Base-by-base conservation (phyloP, 345 rosid species). In the Lumnitzera racemosa region DNA sequence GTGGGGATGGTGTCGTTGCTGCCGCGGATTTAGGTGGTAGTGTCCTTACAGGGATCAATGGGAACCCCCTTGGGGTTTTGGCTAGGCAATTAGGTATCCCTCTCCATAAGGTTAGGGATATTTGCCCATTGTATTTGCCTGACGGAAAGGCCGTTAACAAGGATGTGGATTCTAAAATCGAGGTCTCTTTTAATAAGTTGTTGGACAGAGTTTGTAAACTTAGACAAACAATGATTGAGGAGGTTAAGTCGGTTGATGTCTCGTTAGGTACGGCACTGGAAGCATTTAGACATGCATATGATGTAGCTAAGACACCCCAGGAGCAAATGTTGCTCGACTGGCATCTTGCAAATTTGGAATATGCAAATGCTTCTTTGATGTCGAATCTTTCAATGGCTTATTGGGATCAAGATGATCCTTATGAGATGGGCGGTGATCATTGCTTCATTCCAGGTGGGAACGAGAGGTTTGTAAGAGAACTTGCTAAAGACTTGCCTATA, bases 351-450 rank as follows among this genome's bases (percentile, higher is more conserved):
- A 92, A 92, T 68, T 80, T 89, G 62, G 96, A 94, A 63, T 94
- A 88, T 57, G 99, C 96, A 11, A 94, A 94, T 77, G 99, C 97
- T 66, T 81, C 97, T 0, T 64, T 90, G 67, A 83, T 94, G 79
- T 80, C 95, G 36, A 86, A 86, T 74, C 63, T 94, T 68, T 94
- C 97, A 3, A 84, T 94, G 99, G 91, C 92, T 0, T 90, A 86
- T 64, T 94, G 99, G 96, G 97, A 94, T 82, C 97, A 90, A 67
- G 99, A 94, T 80, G 99, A 94, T 68, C 97, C 97, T 0, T 94
- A 83, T 69, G 99, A 94, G 73, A 90, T 94, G 97, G 97, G 96
- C 0, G 96, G 96, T 56, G 99, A 88, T 76, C 99, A 90, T 71
- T 94, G 99, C 71, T 94, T 94, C 68, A 86, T 88, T 49, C 97